Base-by-base conservation (phyloP, 305 asterid species). In the Fraxinus sp. region DNA sequence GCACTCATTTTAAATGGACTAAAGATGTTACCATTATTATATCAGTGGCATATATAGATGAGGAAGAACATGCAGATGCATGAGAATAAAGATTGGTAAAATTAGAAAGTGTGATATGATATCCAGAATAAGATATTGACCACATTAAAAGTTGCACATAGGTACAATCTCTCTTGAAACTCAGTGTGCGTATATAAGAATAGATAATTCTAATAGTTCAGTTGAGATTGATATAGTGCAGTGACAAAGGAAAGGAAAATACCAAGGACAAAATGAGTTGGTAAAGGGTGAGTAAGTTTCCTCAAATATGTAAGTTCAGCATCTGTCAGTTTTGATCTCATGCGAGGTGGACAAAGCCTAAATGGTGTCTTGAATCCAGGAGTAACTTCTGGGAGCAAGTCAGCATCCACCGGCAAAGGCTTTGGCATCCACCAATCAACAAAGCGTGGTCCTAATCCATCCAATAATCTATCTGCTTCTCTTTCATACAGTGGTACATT, bases 191-290 rank as follows among this genome's bases (percentile, higher is more conserved):
- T 3, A 14, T 28, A 70, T 68, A 26, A 68, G 36, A 70, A 32
- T 18, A 5, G 76, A 70, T 64, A 24, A 30, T 24, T 70, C 76
- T 5, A 70, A 70, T 30, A 70, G 16, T 70, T 70, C 76, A 32
- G 10, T 43, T 82, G 72, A 79, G 5, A 75, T 52, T 70, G 76
- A 4, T 30, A 68, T 73, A 49, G 43, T 35, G 74, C 66, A 59
- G 8, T 10, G 84, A 77, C 43, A 68, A 68, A 81, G 77, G 85
- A 82, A 68, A 79, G 72, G 71, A 36, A 36, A 37, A 64, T 88
- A 94, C 99, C 99, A 75, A 96, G 97, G 83, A 93, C 99, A 86
- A 94, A 96, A 90, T 94, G 99, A 85, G 97, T 92, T 2, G 99
- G 98, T 78, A 94, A 87, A 87, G 92, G 86, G 80, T 87, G 95